Percentiles rank a stretch among this genome's conserved stretches.
These are phyloP conservation scores for Mucor racemosus DNA, from an alignment of 371 early-diverging fungal genomes.

Conservation along the genomic window DNA sequence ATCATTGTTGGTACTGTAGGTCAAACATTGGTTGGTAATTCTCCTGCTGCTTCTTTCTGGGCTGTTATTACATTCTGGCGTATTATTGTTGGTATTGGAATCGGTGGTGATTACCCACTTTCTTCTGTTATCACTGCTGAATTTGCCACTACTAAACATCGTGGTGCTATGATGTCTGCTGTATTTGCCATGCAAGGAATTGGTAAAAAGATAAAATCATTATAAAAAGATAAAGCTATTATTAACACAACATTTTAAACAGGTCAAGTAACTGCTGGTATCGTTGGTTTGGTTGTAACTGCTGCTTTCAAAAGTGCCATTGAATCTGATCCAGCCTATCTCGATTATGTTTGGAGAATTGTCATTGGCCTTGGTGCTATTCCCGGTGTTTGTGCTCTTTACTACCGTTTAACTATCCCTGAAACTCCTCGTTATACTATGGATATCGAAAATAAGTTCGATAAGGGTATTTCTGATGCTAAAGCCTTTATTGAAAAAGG, in stretches of 20 bases:
- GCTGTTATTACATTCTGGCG: constrained; percentile 76
- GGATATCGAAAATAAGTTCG: constrained; percentile 69
- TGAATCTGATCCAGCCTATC: constrained; percentile 48
- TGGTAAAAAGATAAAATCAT: background rate
- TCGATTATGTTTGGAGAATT: constrained; percentile 83
- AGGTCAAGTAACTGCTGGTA: constrained; percentile 68
- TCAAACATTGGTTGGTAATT: constrained; percentile 66
- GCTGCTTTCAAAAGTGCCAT: constrained; percentile 62
- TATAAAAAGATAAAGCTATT: too few species aligned
- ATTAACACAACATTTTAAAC: constrained; percentile 32
- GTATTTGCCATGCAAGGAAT: constrained; percentile 84
- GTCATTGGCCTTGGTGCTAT: constrained; percentile 71
- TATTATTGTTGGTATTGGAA: constrained; percentile 75
- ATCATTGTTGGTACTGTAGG: constrained; percentile 74
- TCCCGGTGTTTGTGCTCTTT: constrained; percentile 63
- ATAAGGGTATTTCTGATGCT: constrained; percentile 59
- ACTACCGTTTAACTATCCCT: constrained; percentile 83
- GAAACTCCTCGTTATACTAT: constrained; percentile 85
- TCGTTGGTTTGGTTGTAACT: constrained; percentile 65
- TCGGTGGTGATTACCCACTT: constrained; percentile 80
- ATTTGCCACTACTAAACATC: constrained; percentile 72
- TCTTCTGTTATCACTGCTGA: constrained; percentile 83
- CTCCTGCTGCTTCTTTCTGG: constrained; percentile 59
- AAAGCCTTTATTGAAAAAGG: constrained; percentile 45
- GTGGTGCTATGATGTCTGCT: constrained; percentile 84